A percentile compares a stretch with the other conserved stretches of the same genome.
phyloP scores from a whole-genome alignment of 106 monocot genomes.

The Amphibolis antarctica region DNA sequence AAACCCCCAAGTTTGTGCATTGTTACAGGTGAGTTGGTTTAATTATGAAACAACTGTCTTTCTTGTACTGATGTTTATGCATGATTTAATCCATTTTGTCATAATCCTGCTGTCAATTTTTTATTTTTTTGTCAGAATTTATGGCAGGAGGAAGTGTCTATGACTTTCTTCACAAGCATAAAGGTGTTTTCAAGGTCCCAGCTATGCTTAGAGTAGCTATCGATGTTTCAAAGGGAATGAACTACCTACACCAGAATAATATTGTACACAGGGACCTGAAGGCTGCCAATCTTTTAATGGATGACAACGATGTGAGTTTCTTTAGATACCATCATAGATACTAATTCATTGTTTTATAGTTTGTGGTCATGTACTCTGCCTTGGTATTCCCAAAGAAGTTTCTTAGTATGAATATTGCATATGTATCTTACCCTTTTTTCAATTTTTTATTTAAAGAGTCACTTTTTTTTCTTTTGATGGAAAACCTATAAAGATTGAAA shows the following conservation, averaged over 20 bases:
- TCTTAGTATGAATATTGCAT: no score
- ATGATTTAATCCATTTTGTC: neutral
- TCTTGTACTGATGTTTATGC: neutral
- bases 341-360: no score
- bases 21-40: conserved; percentile 54
- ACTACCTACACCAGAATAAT: conserved; percentile 89
- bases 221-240: conserved; percentile 96
- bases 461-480: no score
- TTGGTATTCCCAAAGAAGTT: no score
- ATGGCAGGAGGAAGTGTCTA: conserved; percentile 90
- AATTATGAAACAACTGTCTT: neutral
- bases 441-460: no score
- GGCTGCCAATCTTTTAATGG: conserved; percentile 92
- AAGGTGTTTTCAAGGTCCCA: conserved; percentile 64
- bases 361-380: no score
- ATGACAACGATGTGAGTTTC: conserved; percentile 63
- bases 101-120: neutral
- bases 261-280: conserved; percentile 93
- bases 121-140: conserved; percentile 39
- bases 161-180: conserved; percentile 88
- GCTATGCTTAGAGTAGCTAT: conserved; percentile 65
- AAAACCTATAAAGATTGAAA: no score
- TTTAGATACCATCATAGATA: neutral
- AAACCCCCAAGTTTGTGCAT: conserved; percentile 77
- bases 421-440: no score